Conservation (phyloP, 495 filamentous ascomycete genomes). For the Aspergillus hancockii region DNA sequence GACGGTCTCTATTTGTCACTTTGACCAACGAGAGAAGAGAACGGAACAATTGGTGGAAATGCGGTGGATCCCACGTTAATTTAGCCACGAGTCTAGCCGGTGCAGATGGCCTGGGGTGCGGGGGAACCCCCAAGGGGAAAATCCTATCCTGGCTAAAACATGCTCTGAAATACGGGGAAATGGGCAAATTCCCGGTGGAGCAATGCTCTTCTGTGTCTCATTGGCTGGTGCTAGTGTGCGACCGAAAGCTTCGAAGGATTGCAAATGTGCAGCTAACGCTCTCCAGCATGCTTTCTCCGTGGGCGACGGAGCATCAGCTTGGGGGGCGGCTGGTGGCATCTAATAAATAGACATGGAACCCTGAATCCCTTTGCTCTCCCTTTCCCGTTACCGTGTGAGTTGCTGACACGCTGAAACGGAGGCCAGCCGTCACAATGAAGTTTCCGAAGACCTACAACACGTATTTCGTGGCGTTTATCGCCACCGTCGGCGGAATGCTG, state of each 20-base stretch:
- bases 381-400: not conserved
- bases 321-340: not conserved
- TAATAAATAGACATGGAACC: not conserved
- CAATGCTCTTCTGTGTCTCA: not conserved
- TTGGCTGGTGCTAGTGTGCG: constrained; percentile 1
- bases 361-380: not conserved
- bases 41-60: not conserved
- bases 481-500: constrained; percentile 62
- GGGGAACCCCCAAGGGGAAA: too few species aligned
- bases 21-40: too few species aligned
- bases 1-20: too few species aligned
- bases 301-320: too few species aligned
- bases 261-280: not conserved
- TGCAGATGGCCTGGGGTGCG: not conserved
- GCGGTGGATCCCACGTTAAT: not conserved
- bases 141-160: not conserved
- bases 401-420: not conserved
- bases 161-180: constrained; percentile 6
- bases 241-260: not conserved
- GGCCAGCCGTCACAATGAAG: constrained; percentile 23
- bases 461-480: constrained; percentile 63
- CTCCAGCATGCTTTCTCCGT: too few species aligned
- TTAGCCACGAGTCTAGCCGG: not conserved
- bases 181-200: constrained; percentile 12
- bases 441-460: constrained; percentile 58